Conservation (phyloP, 495 filamentous ascomycete species). For the Aspergillus olivimuriae region DNA sequence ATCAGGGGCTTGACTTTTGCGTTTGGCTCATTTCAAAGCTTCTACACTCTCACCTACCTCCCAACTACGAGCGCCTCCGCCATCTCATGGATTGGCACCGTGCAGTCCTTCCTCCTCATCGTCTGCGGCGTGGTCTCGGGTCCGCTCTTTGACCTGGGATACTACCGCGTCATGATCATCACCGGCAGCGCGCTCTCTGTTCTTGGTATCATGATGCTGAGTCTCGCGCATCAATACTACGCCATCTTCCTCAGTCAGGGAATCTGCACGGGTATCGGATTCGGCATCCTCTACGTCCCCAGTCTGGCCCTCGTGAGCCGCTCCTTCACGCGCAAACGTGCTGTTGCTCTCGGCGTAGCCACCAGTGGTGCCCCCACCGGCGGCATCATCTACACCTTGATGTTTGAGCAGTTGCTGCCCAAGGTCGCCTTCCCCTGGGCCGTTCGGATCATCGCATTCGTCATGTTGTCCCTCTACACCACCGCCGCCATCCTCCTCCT, state of each 20-base stretch:
- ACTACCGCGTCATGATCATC: conserved; percentile 23
- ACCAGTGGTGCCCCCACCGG: conserved; percentile 36
- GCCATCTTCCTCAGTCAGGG: conserved; percentile 32
- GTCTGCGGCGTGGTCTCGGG: conserved; percentile 32
- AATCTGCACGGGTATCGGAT: conserved; percentile 27
- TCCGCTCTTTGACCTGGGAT: conserved; percentile 39
- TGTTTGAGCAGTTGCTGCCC: conserved; percentile 40
- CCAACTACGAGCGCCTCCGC: conserved; percentile 13
- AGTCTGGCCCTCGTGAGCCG: conserved; percentile 33
- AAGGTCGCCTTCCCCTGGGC: conserved; percentile 47
- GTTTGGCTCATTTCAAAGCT: conserved; percentile 43
- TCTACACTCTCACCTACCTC: conserved; percentile 27
- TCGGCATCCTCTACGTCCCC: conserved; percentile 34
- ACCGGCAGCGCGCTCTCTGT: conserved; percentile 21
- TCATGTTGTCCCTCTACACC: conserved; percentile 37
- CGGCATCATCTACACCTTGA: conserved; percentile 48
- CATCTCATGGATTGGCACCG: conserved; percentile 43
- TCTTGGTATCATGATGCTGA: conserved; percentile 41
- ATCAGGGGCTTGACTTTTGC: conserved; percentile 29
- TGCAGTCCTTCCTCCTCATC: conserved; percentile 35
- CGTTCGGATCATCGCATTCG: conserved; percentile 42
- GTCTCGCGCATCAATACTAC: conserved; percentile 24
- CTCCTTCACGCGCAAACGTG: conserved; percentile 30
- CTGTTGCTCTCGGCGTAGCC: conserved; percentile 40
- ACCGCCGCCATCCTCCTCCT: conserved; percentile 33